Percentiles rank a stretch among this genome's conserved stretches.
Conservation (phyloP, 306 rosid species). For the Glycyrrhiza uralensis region DNA sequence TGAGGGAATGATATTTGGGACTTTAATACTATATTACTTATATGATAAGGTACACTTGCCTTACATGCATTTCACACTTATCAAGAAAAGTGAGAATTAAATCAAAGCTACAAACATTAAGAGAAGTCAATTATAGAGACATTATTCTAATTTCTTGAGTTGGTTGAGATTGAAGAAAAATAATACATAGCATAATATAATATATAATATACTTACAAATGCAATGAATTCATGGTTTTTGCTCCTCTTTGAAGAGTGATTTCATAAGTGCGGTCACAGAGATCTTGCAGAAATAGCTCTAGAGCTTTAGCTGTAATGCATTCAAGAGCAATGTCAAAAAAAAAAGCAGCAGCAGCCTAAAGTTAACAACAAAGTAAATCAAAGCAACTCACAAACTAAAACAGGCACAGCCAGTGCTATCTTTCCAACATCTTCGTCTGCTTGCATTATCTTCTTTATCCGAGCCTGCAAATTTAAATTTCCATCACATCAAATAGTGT, state of each 20-base stretch:
- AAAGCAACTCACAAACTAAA: slow-evolving; percentile 82
- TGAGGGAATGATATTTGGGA: neutral
- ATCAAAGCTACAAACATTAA: neutral
- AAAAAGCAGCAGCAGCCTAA: neutral
- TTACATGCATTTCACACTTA: neutral
- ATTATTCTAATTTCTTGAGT: neutral
- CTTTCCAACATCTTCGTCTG: slow-evolving; percentile 97
- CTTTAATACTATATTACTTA: neutral
- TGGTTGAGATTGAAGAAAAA: neutral
- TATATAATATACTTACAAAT: slow-evolving; percentile 70
- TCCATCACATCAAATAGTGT: slow-evolving; percentile 13
- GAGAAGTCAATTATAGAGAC: neutral
- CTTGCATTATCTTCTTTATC: slow-evolving; percentile 98
- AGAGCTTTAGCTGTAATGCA: slow-evolving; percentile 84
- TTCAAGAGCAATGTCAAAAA: slow-evolving; percentile 28
- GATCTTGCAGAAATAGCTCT: slow-evolving; percentile 97
- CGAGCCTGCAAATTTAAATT: slow-evolving; percentile 65
- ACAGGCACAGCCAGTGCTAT: slow-evolving; percentile 96
- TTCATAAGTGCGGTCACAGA: slow-evolving; percentile 95
- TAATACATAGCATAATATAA: slow-evolving; percentile 26
- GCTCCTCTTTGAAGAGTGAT: slow-evolving; percentile 98
- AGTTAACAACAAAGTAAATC: slow-evolving; percentile 15
- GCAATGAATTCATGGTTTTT: slow-evolving; percentile 93
- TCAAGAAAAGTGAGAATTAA: neutral
- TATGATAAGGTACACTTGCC: neutral